Evolutionary conservation across 148 eudicot species (phyloP), one percentile per base, ranked within the genome.

Genomic region (Camellia granthamiana): DNA sequence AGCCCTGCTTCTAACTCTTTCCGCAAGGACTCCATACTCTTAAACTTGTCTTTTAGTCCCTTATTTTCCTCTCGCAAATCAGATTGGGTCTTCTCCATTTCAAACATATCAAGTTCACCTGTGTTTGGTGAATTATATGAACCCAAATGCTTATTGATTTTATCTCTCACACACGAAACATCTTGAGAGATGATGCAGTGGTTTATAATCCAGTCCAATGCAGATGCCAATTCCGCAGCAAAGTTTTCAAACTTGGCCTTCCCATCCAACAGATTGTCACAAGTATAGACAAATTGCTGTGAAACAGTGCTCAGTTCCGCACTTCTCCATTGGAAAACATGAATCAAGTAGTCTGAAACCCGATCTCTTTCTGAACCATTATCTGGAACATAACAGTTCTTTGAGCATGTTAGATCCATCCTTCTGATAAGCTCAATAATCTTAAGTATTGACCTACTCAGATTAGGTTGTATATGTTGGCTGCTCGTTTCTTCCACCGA

Each of bases 81-180:
- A 6, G 86, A 78, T 80, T 85, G 86, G 52, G 83, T 86, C 69
- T 81, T 88, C 42, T 85, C 88, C 89, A 85, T 83, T 68, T 88
- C 85, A 8, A 83, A 61, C 15, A 84, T 82, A 54, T 79, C 84
- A 44, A 77, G 77, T 43, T 79, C 84, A 6, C 81, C 66, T 13
- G 75, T 84, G 74, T 82, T 84, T 78, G 71, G 81, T 42, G 74
- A 70, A 46, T 47, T 70, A 70, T 21, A 7, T 1, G 2, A 70
- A 70, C 14, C 6, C 55, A 7, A 47, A 47, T n/a, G 54, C 74
- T 21, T 70, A 5, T 68, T 43, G 14, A 8, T 70, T 70, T 70
- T 47, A 51, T 70, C 74, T 6, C 55, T 70, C 30, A 70, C 55
- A 46, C 23, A 44, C 12, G 30, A 70, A 70, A 44, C 55, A 70